These are phyloP conservation scores for Trichosporon asahii DNA, from an alignment of 1,284 basidiomycete species.

Conservation along the genomic window DNA sequence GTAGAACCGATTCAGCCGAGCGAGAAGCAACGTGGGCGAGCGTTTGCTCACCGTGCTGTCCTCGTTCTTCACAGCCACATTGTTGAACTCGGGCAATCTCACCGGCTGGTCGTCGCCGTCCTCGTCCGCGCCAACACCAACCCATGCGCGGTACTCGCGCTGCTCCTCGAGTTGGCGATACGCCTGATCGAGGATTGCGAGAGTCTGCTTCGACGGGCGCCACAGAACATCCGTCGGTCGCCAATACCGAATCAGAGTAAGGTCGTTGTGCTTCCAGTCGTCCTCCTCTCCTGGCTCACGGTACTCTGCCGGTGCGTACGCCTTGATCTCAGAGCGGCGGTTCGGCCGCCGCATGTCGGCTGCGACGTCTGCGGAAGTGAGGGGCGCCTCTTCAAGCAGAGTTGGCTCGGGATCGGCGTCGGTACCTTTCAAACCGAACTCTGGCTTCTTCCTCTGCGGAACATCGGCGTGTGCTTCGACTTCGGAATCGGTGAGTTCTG, in stretches of 20 bases:
- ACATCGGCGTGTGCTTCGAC: not conserved
- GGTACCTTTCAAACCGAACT: not conserved
- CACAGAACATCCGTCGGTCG: slow-evolving; percentile 44
- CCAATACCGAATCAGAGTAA: slow-evolving; percentile 35
- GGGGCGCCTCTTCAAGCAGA: not conserved
- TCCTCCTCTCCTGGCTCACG: not conserved
- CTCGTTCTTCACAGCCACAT: slow-evolving; percentile 27
- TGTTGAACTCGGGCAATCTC: slow-evolving; percentile 29
- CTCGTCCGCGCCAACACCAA: slow-evolving; percentile 28
- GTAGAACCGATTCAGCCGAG: slow-evolving; percentile 41
- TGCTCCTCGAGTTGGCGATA: slow-evolving; percentile 39
- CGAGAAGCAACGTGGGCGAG: slow-evolving; percentile 34
- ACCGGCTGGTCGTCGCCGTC: slow-evolving; percentile 29
- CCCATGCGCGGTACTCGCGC: slow-evolving; percentile 25
- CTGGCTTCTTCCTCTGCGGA: not conserved
- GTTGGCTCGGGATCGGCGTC: not conserved
- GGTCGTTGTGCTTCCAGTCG: not conserved
- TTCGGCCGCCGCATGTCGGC: slow-evolving; percentile 30
- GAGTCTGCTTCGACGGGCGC: slow-evolving; percentile 36
- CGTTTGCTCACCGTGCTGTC: slow-evolving; percentile 29
- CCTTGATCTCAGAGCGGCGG: slow-evolving; percentile 28
- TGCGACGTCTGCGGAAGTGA: slow-evolving; percentile 17
- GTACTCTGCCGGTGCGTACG: not conserved
- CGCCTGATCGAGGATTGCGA: slow-evolving; percentile 36
- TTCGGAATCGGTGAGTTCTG: not conserved